Evolutionary conservation across 768 basidiomycete species (phyloP), one percentile per base, ranked within the genome.

Genomic region (Crassisporium funariophilum): DNA sequence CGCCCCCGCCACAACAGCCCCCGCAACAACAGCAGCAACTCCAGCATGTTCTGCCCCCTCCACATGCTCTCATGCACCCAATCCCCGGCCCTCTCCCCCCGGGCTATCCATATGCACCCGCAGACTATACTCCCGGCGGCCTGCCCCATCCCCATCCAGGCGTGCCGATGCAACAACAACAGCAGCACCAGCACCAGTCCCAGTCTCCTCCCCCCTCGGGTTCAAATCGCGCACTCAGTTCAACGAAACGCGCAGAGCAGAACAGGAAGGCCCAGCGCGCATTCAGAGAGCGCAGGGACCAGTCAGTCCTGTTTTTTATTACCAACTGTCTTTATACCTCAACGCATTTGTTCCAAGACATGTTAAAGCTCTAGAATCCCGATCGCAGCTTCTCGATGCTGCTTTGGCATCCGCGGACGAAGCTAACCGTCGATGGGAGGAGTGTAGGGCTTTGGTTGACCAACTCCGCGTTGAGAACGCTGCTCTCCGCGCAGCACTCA

Each of bases 221-320:
- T 35, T 65, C 68, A 15, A 76, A 77, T 19, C 74, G 90, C 37
- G 68, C 81, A 9, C 73, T 93, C 40, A 89, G 86, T 65, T 82
- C 77, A 60, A 88, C 84, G 62, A 94, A 93, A 62, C 81, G 93
- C 8, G 93, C 93, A 34, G 93, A 95, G 59, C 93, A 97, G 72
- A 97, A 97, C 65, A 78, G 93, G 56, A 94, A 93, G 66, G 93
- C 93, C 0, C 93, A 97, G 69, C 78, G 92, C 33, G 92, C 91
- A 1, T 97, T 95, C 66, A 73, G 93, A 50, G 89, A 94, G 63
- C 82, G 93, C 22, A 74, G 93, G 58, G 93, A 97, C 70, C 85
- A 88, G 91, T 92, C 45, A 67, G 87, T 79, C 23, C 16, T 48
- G 24, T 49, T 31, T 46, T 41, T 45, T 27, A 46, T 29, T 44